Percentiles rank a stretch among this genome's conserved stretches.
phyloP scores from a whole-genome alignment of 306 rosid species.

The Parietaria judaica region DNA sequence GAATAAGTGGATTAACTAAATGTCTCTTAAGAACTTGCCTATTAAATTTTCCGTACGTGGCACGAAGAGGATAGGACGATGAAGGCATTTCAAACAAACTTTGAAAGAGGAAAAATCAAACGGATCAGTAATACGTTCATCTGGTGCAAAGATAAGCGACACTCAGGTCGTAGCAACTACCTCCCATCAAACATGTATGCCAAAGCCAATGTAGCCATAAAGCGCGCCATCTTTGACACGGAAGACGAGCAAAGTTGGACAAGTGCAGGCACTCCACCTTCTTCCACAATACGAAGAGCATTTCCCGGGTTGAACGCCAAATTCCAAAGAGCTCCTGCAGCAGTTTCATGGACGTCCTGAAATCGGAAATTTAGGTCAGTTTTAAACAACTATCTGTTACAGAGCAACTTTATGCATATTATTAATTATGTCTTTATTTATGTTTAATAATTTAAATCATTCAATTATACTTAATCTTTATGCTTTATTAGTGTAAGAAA shows the following conservation, averaged over 20 bases:
- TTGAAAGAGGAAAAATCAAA: constrained; percentile 10
- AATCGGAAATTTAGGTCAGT: constrained; percentile 19
- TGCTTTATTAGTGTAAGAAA: too few relatives aligned
- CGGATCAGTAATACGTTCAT: neutral
- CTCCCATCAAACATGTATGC: constrained; percentile 99
- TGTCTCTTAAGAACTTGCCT: neutral
- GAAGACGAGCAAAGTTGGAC: constrained; percentile 93
- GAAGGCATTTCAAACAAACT: neutral
- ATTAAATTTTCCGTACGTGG: constrained; percentile 1
- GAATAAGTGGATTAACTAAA: neutral
- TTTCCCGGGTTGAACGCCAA: constrained; percentile 97
- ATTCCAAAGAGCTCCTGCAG: constrained; percentile 99
- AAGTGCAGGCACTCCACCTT: constrained; percentile 94
- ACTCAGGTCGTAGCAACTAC: constrained; percentile 29
- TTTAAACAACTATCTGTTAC: too few relatives aligned
- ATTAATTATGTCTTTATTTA: too few relatives aligned
- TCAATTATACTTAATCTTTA: too few relatives aligned
- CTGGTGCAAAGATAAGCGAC: neutral
- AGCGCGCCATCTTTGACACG: constrained; percentile 96
- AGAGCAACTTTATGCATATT: too few relatives aligned
- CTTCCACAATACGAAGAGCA: constrained; percentile 94
- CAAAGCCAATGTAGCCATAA: constrained; percentile 97
- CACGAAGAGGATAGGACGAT: constrained; percentile 1
- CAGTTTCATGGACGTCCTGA: constrained; percentile 99
- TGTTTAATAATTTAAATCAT: neutral